Evolutionary conservation across 1,139 yeast species (phyloP).

Genomic region (Taphrina betulina): DNA sequence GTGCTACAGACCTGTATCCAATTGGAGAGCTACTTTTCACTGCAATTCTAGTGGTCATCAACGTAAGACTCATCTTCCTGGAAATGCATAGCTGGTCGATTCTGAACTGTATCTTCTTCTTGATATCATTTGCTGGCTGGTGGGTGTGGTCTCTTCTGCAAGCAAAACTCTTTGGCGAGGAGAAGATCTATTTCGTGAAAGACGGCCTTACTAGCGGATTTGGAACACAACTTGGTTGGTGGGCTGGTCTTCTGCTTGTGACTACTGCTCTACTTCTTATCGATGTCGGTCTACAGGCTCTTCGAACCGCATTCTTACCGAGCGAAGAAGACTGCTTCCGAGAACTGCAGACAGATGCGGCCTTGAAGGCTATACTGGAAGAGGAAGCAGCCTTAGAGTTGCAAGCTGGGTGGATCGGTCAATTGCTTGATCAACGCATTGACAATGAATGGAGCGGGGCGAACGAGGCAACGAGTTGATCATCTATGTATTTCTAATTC

Average conservation of each 20-base stretch:
- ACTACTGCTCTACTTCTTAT: constrained; percentile 56
- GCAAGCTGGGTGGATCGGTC: constrained; percentile 66
- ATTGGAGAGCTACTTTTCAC: constrained; percentile 74
- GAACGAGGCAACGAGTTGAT: no score
- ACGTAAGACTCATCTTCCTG: constrained; percentile 71
- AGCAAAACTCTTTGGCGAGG: constrained; percentile 62
- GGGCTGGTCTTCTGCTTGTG: constrained; percentile 68
- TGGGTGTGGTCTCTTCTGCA: constrained; percentile 78
- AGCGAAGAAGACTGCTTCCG: constrained; percentile 79
- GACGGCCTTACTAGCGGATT: constrained; percentile 66
- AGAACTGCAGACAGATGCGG: constrained; percentile 67
- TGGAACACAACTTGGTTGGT: constrained; percentile 78
- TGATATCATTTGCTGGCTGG: constrained; percentile 84
- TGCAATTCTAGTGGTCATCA: constrained; percentile 67
- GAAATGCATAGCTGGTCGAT: constrained; percentile 82
- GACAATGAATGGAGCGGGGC: no score
- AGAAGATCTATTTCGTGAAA: constrained; percentile 68
- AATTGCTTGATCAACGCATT: constrained; percentile 9
- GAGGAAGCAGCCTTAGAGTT: constrained; percentile 68
- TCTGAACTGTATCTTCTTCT: constrained; percentile 65
- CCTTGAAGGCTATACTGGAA: constrained; percentile 69
- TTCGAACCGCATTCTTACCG: constrained; percentile 59
- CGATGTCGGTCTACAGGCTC: constrained; percentile 63
- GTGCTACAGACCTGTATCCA: constrained; percentile 56
- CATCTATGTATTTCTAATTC: no score